Base-by-base conservation (phyloP, 2,329 filamentous ascomycete genomes). In the Davidsoniella virescens region DNA sequence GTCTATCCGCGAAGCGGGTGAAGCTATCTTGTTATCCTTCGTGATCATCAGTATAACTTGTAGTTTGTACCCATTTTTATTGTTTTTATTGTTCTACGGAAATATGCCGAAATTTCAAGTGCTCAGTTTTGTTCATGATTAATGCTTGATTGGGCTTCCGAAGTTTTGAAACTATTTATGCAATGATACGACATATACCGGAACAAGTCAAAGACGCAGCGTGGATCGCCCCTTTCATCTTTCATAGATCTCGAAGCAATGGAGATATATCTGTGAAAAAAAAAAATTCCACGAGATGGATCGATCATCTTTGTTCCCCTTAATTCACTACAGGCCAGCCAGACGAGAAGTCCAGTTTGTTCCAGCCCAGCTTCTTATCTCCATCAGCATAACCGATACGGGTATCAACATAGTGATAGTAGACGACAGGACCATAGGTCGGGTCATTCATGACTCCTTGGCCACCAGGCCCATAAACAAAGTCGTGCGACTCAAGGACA, bases 381-480 rank as follows among this genome's bases (percentile, higher is more conserved):
- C 58, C 60, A 52, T 67, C 64, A 3, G 57, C 57, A 54, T 45
- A 52, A 23, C 51, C 51, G 26, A 52, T 60, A 14, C 56, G 60
- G 2, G 57, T 65, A 50, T 66, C 59, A 42, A 64, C 62, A 26
- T 65, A 65, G 46, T 65, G 63, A 51, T 66, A 65, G 53, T 65
- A 66, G 12, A 82, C 65, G 2, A 82, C 67, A 42, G 62, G 37
- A 4, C 59, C 59, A 40, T 59, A 51, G 2, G 55, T 58, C 20
- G 36, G 58, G 43, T 65, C 63, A 23, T 59, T 52, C 37, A 62
- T 62, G 9, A 66, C 62, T 5, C 64, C 64, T 59, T 83, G 78
- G 37, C 78, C 78, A 54, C 80, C 80, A 14, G 80, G 79, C 26
- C 73, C 79, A 56, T 82, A 84, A 0, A 81, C 69, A 23, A 63